Conservation (phyloP, 169 alveolate genomes). For the Plasmodium chabaudi region DNA sequence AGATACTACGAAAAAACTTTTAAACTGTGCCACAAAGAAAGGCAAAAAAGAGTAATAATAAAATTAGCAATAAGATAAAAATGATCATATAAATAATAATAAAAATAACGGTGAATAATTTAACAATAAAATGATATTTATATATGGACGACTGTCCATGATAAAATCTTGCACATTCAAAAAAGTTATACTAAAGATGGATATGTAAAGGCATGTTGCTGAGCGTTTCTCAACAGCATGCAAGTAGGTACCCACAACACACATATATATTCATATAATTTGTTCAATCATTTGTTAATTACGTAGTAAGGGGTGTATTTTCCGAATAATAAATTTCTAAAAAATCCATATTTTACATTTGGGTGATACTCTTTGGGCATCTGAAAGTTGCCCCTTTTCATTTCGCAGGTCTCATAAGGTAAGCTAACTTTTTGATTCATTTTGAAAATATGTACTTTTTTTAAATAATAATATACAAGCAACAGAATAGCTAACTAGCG, state of each 20-base stretch:
- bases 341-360: conserved; percentile 75
- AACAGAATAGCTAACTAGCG: no score
- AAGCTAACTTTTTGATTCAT: conserved; percentile 54
- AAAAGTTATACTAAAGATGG: no score
- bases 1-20: conserved; percentile 58
- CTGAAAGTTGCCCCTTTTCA: conserved; percentile 33
- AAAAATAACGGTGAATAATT: background rate
- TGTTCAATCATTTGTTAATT: conserved; percentile 1
- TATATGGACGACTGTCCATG: background rate
- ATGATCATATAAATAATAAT: conserved; percentile 7
- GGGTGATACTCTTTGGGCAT: conserved; percentile 72
- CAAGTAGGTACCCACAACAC: background rate
- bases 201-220: background rate
- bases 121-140: background rate
- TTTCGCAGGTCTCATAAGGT: conserved; percentile 60
- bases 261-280: background rate
- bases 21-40: conserved; percentile 4
- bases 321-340: conserved; percentile 67
- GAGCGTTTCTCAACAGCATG: background rate
- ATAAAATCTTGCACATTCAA: no score
- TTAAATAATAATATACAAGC: conserved; percentile 3
- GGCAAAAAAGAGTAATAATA: conserved; percentile 25
- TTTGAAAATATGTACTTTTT: conserved; percentile 6
- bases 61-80: background rate
- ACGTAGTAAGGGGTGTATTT: conserved; percentile 59